Evolutionary conservation across 2,329 filamentous ascomycete genomes (phyloP), one percentile per base, ranked within the genome.

Genomic region (Teratosphaeria nubilosa): DNA sequence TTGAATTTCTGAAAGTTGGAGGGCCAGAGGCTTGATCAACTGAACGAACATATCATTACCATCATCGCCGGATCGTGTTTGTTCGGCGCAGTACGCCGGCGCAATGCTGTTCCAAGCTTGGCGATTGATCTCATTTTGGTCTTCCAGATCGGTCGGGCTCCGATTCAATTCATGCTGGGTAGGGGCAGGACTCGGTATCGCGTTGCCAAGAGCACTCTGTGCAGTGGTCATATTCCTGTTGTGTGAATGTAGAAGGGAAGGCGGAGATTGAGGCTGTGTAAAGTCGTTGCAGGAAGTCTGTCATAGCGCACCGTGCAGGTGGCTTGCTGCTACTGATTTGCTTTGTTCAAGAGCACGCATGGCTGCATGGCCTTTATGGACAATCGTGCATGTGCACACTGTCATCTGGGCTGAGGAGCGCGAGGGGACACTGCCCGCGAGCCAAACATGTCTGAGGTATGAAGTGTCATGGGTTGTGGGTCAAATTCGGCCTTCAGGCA

Each of bases 11-110:
- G 76, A 65, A 30, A 80, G 66, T 3, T 73, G 70, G 14, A 67
- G 55, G 1, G 80, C 70, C 1, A 65, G 68, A 0, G 78, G 78
- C 31, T 74, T 68, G 55, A 79, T 72, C 30, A 79, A 73, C 3
- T 65, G 61, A 6, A 66, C 67, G 72, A 75, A 79, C 71, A 78
- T 79, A 41, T 75, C 71, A 63, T 79, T 79, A 30, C 65, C 59
- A 58, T 76, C 76, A 7, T 63, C 61, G 11, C 62, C 59, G 13
- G 57, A 22, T n/a, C 34, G 60, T 24, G 58, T 60, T 34, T 64
- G 64, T 10, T 80, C 75, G 78, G 77, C 80, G 59, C 67, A 68
- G 30, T 66, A 48, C n/a, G 41, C 41, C 58, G 3, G 78, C 76
- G 60, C 41, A 2, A 76, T 76, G 52, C 59, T 63, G 14, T 76